Conservation (phyloP, 805 yeast species). For the Hanseniaspora meyeri region DNA sequence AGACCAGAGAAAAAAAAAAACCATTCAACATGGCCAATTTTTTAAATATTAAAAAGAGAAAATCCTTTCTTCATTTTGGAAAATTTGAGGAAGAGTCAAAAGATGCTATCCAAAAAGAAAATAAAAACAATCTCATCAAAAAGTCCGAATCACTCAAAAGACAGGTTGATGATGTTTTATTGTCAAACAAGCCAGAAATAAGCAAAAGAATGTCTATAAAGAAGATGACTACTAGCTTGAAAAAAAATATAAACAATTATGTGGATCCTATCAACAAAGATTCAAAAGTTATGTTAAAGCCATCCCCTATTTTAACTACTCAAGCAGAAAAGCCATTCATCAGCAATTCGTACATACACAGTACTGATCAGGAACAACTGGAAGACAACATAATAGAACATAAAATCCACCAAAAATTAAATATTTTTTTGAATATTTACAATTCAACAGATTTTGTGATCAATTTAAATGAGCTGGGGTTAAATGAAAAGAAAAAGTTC, state of each 20-base stretch:
- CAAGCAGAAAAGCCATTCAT: neutral
- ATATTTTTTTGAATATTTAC: neutral
- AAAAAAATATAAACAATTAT: neutral
- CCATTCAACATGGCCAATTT: neutral
- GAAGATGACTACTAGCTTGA: neutral
- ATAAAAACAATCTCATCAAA: neutral
- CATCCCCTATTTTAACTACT: neutral
- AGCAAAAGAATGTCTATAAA: neutral
- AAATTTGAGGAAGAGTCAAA: neutral
- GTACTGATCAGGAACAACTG: neutral
- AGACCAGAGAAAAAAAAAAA: neutral
- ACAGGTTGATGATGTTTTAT: neutral
- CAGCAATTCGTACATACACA: neutral
- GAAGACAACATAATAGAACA: slow-evolving; percentile 4
- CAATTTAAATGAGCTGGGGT: neutral
- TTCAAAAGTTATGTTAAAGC: neutral
- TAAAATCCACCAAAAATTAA: neutral
- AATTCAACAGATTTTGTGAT: slow-evolving; percentile 19
- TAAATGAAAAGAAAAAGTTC: slow-evolving; percentile 13
- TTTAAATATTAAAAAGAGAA: neutral
- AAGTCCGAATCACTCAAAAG: neutral
- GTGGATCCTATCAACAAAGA: neutral
- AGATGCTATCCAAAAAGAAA: neutral
- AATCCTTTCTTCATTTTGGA: neutral
- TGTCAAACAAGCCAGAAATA: neutral